Evolutionary conservation across 2,329 filamentous ascomycete species (phyloP).

Genomic region (Alternaria solani): DNA sequence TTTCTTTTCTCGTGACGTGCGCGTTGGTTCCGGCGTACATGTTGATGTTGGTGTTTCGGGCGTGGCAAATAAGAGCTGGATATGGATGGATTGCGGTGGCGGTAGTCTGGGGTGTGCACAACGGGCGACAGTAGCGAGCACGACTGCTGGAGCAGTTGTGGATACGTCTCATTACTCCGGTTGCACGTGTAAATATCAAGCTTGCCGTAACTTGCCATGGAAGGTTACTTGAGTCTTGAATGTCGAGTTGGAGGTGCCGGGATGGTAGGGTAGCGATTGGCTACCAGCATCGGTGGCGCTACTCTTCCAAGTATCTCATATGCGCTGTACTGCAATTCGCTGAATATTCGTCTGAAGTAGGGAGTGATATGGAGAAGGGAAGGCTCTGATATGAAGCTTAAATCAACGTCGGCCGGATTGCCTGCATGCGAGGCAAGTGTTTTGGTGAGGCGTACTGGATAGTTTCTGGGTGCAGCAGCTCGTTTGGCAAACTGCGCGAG

Average conservation of each 20-base stretch:
- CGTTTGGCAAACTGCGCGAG: slow-evolving; percentile 32
- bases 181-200: background rate
- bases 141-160: background rate
- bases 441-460: slow-evolving; percentile 2
- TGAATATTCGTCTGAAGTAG: slow-evolving; percentile 11
- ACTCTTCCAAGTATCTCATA: slow-evolving; percentile 22
- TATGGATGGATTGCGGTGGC: background rate
- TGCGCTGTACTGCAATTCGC: slow-evolving; percentile 29
- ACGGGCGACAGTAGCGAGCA: background rate
- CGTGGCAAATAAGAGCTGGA: background rate
- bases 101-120: background rate
- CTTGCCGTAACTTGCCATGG: background rate
- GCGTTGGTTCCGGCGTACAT: background rate
- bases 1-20: slow-evolving; percentile 72
- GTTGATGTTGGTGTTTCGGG: background rate
- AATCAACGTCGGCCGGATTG: slow-evolving; percentile 19
- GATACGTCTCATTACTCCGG: background rate
- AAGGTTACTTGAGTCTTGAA: background rate
- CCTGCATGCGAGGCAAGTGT: slow-evolving; percentile 2
- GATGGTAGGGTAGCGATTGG: slow-evolving; percentile 23
- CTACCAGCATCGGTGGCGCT: slow-evolving; percentile 26
- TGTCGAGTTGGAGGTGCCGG: background rate
- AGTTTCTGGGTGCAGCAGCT: slow-evolving; percentile 20
- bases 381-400: slow-evolving; percentile 26
- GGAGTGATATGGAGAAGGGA: slow-evolving; percentile 13